Percentiles rank a stretch among this genome's conserved stretches.
These are phyloP conservation scores for Erysiphe pisi DNA, from an alignment of 2,329 filamentous ascomycete genomes.

Conservation along the genomic window DNA sequence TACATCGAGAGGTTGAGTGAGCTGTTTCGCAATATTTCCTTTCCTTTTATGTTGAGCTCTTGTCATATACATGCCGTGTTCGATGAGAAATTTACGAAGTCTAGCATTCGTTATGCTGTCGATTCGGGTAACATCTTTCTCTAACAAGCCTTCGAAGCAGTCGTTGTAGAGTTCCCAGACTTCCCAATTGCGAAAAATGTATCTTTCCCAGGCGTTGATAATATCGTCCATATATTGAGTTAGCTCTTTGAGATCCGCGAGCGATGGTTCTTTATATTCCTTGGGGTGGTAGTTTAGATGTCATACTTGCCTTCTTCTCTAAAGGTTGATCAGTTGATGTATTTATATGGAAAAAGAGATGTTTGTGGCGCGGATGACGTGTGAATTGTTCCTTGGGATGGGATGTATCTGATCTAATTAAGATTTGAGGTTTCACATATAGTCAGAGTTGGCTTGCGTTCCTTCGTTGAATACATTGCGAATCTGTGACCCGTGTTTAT, in stretches of 20 bases:
- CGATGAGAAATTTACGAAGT: conserved; percentile 10
- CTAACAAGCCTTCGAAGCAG: not conserved
- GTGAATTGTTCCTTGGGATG: conserved; percentile 22
- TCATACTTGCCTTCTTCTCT: conserved; percentile 12
- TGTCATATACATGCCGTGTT: conserved; percentile 17
- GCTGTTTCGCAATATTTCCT: not conserved
- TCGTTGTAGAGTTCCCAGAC: not conserved
- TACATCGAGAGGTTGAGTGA: not conserved
- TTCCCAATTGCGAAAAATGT: conserved; percentile 17
- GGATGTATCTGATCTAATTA: conserved; percentile 25
- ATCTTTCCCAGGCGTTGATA: not conserved
- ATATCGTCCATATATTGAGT: conserved; percentile 5
- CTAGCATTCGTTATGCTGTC: not conserved
- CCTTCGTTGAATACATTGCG: not conserved
- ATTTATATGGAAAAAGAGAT: conserved; percentile 23
- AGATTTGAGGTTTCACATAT: conserved; percentile 24
- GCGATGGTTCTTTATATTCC: conserved; percentile 14
- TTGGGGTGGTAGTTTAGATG: not conserved
- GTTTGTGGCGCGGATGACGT: conserved; percentile 1
- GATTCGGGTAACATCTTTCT: conserved; percentile 3
- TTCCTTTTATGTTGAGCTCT: conserved; percentile 21
- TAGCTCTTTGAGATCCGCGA: not conserved
- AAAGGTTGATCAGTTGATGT: not conserved
- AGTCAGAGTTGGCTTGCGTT: not conserved
- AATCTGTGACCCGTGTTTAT: too few species aligned